Evolutionary conservation across 331 rosid genomes (phyloP).

Genomic region (Pyrus hybrid): DNA sequence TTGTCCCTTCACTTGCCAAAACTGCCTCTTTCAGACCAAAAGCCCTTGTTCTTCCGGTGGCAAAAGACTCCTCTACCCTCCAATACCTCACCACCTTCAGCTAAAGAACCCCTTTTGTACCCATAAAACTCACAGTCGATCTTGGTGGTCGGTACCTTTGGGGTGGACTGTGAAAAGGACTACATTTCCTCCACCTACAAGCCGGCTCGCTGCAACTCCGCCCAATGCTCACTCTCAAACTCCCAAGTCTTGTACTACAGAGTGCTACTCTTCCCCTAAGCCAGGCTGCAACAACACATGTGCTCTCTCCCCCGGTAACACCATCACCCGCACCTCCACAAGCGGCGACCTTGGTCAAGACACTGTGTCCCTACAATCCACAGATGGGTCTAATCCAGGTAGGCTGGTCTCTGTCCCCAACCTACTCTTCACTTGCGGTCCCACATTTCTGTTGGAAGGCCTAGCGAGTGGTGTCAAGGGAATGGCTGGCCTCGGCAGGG

Average conservation of each 20-base stretch:
- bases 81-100: slow-evolving; percentile 41
- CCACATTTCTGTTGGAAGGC: slow-evolving; percentile 23
- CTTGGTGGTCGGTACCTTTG: slow-evolving; percentile 43
- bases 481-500: slow-evolving; percentile 46
- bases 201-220: slow-evolving; percentile 12
- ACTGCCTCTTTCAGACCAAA: neutral
- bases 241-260: neutral
- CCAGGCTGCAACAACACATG: slow-evolving; percentile 18
- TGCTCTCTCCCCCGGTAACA: slow-evolving; percentile 7
- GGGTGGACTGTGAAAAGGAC: slow-evolving; percentile 27
- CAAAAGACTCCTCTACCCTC: slow-evolving; percentile 27
- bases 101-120: slow-evolving; percentile 42
- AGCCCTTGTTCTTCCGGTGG: slow-evolving; percentile 33
- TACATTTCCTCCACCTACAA: slow-evolving; percentile 41
- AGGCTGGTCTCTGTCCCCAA: slow-evolving; percentile 20
- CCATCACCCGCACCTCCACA: slow-evolving; percentile 3
- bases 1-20: neutral
- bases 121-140: slow-evolving; percentile 38
- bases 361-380: slow-evolving; percentile 27
- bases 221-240: neutral
- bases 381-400: slow-evolving; percentile 18
- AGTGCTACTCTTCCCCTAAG: neutral
- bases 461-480: slow-evolving; percentile 39
- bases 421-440: slow-evolving; percentile 34
- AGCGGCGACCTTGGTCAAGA: slow-evolving; percentile 29